phyloP scores from a whole-genome alignment of 1,139 yeast species.

The Scheffersomyces quercinus region DNA sequence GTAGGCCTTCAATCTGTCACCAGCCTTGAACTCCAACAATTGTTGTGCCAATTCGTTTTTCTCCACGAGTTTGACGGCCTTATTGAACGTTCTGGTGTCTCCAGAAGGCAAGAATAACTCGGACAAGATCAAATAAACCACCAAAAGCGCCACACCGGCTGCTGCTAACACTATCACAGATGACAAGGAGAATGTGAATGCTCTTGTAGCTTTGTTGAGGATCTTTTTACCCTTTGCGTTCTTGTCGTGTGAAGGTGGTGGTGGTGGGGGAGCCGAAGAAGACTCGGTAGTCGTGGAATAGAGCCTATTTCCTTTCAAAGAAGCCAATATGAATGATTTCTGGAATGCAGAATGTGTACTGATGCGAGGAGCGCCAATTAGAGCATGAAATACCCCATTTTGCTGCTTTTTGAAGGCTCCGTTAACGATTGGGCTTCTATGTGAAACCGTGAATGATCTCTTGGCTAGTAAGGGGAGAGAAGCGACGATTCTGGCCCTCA shows the following conservation, averaged over 20 bases:
- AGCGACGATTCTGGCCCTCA: too few relatives aligned
- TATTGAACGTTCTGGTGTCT: constrained; percentile 85
- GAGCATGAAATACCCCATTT: too few relatives aligned
- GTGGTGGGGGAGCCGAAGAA: constrained; percentile 42
- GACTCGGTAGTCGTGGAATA: constrained; percentile 26
- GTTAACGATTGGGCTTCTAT: too few relatives aligned
- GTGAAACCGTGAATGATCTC: too few relatives aligned
- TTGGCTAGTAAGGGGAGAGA: too few relatives aligned
- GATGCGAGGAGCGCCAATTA: too few relatives aligned
- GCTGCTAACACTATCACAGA: constrained; percentile 67
- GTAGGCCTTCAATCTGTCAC: constrained; percentile 73
- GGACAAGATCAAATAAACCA: constrained; percentile 71
- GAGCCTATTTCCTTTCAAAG: constrained; percentile 3
- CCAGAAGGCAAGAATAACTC: constrained; percentile 88
- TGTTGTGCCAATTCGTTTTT: constrained; percentile 61
- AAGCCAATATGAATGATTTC: neutral
- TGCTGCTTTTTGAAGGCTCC: too few relatives aligned
- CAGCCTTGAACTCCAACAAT: constrained; percentile 53
- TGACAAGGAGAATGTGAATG: constrained; percentile 62
- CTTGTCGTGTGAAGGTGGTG: constrained; percentile 38
- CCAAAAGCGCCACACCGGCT: constrained; percentile 65
- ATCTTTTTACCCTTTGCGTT: constrained; percentile 40
- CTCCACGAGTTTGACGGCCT: constrained; percentile 77
- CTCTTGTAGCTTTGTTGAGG: constrained; percentile 47
- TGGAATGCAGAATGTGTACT: too few relatives aligned